These are phyloP conservation scores for Acer campestre DNA, from an alignment of 345 rosid genomes.

Conservation along the genomic window DNA sequence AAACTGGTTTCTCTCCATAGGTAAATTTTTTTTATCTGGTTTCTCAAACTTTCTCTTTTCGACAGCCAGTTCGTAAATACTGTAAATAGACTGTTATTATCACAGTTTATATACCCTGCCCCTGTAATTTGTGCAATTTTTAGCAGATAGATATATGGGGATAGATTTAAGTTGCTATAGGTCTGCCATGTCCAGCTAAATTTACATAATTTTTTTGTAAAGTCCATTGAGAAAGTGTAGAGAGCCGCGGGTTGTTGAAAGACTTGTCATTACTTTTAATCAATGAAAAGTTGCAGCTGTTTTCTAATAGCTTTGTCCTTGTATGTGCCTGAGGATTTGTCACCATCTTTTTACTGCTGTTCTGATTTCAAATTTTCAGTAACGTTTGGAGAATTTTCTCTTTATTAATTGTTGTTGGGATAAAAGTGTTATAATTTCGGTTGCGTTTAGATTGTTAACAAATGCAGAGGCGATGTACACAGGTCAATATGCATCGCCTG, in stretches of 20 bases:
- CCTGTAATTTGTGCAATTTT: constrained; percentile 54
- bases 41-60: constrained; percentile 2
- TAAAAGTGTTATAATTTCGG: too few relatives aligned
- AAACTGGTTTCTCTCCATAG: constrained; percentile 19
- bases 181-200: constrained; percentile 19
- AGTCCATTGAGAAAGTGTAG: constrained; percentile 43
- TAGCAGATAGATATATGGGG: constrained; percentile 65
- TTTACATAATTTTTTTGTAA: constrained; percentile 29
- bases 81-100: constrained; percentile 32
- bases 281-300: constrained; percentile 26
- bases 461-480: too few relatives aligned
- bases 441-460: too few relatives aligned
- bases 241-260: constrained; percentile 20
- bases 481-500: too few relatives aligned
- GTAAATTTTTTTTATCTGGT: neutral
- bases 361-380: neutral
- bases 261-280: constrained; percentile 18
- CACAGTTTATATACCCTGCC: constrained; percentile 37
- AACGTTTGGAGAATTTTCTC: neutral
- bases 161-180: constrained; percentile 23
- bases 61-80: constrained; percentile 10
- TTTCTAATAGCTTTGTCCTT: neutral
- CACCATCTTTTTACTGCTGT: neutral
- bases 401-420: too few relatives aligned
- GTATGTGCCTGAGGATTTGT: neutral